Base-by-base conservation (phyloP, 352 stramenopile genomes). In the Phytophthora agathidicida region DNA sequence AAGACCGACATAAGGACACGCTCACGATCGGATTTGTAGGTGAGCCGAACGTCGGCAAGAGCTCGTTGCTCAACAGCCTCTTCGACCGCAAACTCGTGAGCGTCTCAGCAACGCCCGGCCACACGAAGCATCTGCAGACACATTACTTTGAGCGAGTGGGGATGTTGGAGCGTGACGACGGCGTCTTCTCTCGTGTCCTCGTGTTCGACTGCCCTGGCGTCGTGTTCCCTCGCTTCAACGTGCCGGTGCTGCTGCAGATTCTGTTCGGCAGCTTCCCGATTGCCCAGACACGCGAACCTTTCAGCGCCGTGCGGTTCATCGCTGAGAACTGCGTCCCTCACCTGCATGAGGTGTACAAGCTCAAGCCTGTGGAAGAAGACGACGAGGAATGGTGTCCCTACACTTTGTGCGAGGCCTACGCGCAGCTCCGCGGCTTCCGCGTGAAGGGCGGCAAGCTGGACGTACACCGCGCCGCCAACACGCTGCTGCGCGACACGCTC, bases 11-110 rank as follows among this genome's bases (percentile, higher is more conserved):
- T 61, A 93, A 83, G 6, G 88, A 88, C 24, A 72, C 98, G 33
- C 93, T 97, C 20, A 96, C 98, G 4, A 94, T 98, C 14, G 84
- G 84, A 8, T 91, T 99, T 33, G 93, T 99, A 33, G 97, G 97
- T n/a, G 99, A 99, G 72, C 97, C 97, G 5, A 99, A 99, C 52
- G 85, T 94, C 24, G 85, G 85, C 43, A 99, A 99, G 72, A 96
- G 77, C 55, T 98, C 90, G 20, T 65, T 99, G 19, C 97, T 99
- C 68, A 98, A 98, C 60, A 83, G 65, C 31, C 67, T 95, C 26
- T 89, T 92, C 35, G 77, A 66, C 5, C 75, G 79, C 49, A 95
- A 93, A 49, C 75, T 93, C 27, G 83, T 92, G 31, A 91, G 82
- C 39, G 84, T 93, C 7, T 93, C 86, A 14, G 71, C 83, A 20